Evolutionary conservation across 352 stramenopile species (phyloP).

Genomic region (Globisporangium nagaii): DNA sequence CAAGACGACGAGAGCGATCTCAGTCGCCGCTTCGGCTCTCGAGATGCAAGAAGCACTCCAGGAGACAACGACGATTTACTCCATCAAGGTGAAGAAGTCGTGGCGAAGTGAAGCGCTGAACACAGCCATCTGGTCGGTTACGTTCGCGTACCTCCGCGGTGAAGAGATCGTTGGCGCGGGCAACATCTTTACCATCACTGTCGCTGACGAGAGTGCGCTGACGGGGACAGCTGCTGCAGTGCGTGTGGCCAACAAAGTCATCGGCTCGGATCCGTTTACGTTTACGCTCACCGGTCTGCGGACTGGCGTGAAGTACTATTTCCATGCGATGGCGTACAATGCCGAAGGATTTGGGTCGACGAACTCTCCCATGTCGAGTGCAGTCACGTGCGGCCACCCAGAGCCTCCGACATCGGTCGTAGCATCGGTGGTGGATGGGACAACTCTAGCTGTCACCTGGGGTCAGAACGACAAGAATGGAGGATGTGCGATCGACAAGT

Average conservation of each 20-base stretch:
- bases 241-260: slow-evolving; percentile 73
- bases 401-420: slow-evolving; percentile 34
- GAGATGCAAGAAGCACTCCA: slow-evolving; percentile 84
- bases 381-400: slow-evolving; percentile 51
- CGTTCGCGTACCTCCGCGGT: slow-evolving; percentile 90
- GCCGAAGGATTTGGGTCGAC: slow-evolving; percentile 45
- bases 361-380: slow-evolving; percentile 56
- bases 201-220: slow-evolving; percentile 40
- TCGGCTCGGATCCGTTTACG: slow-evolving; percentile 88
- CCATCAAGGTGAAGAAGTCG: slow-evolving; percentile 65
- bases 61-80: slow-evolving; percentile 79
- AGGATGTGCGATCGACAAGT: slow-evolving; percentile 49
- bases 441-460: slow-evolving; percentile 48
- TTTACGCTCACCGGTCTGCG: slow-evolving; percentile 53
- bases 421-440: slow-evolving; percentile 50
- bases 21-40: slow-evolving; percentile 61
- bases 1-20: slow-evolving; percentile 68
- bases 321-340: slow-evolving; percentile 84
- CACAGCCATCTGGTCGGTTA: slow-evolving; percentile 89
- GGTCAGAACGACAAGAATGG: slow-evolving; percentile 19
- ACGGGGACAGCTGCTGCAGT: slow-evolving; percentile 60
- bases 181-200: slow-evolving; percentile 82
- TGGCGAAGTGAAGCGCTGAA: slow-evolving; percentile 35
- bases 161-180: slow-evolving; percentile 90
- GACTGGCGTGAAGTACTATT: slow-evolving; percentile 56